phyloP scores from a whole-genome alignment of 768 basidiomycete genomes.

The Melanogaster broomeanus region DNA sequence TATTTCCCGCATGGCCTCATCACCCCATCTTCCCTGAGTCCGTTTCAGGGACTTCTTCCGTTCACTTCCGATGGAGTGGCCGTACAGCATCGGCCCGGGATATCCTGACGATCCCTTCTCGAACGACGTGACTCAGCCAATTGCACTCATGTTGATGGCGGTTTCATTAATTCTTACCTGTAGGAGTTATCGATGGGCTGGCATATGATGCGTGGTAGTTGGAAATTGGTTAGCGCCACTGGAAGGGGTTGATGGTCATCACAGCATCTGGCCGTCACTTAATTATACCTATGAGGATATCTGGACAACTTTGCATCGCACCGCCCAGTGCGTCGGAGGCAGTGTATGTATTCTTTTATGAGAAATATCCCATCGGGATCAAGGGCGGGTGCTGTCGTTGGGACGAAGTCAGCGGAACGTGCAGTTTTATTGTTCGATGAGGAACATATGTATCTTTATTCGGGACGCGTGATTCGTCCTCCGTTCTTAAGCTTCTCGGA shows the following conservation, averaged over 20 bases:
- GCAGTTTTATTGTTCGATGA: slow-evolving; percentile 7
- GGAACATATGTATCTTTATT: slow-evolving; percentile 12
- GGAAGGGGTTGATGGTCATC: slow-evolving; percentile 7
- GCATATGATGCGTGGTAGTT: slow-evolving; percentile 14
- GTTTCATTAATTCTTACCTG: slow-evolving; percentile 22
- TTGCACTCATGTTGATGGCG: slow-evolving; percentile 12
- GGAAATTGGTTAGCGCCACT: slow-evolving; percentile 7
- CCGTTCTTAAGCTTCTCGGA: slow-evolving; percentile 27
- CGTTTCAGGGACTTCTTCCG: slow-evolving; percentile 12
- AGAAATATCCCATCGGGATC: slow-evolving; percentile 13
- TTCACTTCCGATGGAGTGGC: slow-evolving; percentile 22
- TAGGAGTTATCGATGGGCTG: slow-evolving; percentile 25
- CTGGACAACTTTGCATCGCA: slow-evolving; percentile 13
- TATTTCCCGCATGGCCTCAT: not conserved
- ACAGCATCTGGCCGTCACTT: slow-evolving; percentile 15
- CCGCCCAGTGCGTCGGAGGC: slow-evolving; percentile 28
- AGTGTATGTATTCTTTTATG: slow-evolving; percentile 19
- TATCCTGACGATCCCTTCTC: slow-evolving; percentile 35
- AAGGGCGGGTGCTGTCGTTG: slow-evolving; percentile 13
- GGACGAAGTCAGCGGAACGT: slow-evolving; percentile 19
- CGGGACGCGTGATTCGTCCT: slow-evolving; percentile 7
- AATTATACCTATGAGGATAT: slow-evolving; percentile 2
- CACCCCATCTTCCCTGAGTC: not conserved
- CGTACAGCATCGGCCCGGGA: slow-evolving; percentile 25
- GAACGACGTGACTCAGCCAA: slow-evolving; percentile 23